These are phyloP conservation scores for Beauveria sp. DNA, from an alignment of 2,329 filamentous ascomycete genomes.

Conservation along the genomic window DNA sequence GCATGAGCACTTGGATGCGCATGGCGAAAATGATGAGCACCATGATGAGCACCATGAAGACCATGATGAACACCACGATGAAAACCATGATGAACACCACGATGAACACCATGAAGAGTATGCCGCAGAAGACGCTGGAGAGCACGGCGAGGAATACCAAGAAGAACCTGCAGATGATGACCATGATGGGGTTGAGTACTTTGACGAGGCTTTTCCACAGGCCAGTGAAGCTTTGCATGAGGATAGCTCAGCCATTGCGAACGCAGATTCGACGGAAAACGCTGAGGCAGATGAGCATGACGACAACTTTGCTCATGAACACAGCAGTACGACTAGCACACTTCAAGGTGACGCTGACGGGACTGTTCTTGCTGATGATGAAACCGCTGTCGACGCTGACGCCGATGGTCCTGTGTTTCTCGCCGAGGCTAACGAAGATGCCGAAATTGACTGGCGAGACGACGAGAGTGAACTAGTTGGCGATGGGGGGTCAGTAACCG, in stretches of 20 bases:
- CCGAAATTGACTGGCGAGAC: conserved; percentile 25
- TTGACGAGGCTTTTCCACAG: conserved; percentile 14
- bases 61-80: conserved; percentile 15
- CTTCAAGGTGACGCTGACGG: conserved; percentile 26
- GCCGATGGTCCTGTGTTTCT: conserved; percentile 16
- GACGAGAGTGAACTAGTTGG: conserved; percentile 18
- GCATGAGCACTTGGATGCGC: not conserved
- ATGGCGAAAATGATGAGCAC: conserved; percentile 14
- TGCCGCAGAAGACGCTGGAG: conserved; percentile 14
- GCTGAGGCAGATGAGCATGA: conserved; percentile 15
- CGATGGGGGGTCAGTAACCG: conserved; percentile 16
- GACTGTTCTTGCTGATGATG: conserved; percentile 16
- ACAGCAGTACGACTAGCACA: conserved; percentile 24
- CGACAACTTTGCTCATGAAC: conserved; percentile 15
- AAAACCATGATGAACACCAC: conserved; percentile 14
- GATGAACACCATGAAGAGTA: conserved; percentile 12
- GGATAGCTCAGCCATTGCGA: not conserved
- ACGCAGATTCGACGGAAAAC: conserved; percentile 15
- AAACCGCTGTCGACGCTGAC: conserved; percentile 16
- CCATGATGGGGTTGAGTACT: conserved; percentile 11
- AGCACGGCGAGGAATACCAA: conserved; percentile 15
- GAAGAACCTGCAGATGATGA: conserved; percentile 13
- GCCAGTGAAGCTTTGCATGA: conserved; percentile 9
- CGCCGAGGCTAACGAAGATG: conserved; percentile 16
- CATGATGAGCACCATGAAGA: conserved; percentile 13